Percentiles rank a stretch among this genome's conserved stretches.
These are phyloP conservation scores for Cryphonectria carpinicola DNA, from an alignment of 2,329 filamentous ascomycete species.

Conservation along the genomic window DNA sequence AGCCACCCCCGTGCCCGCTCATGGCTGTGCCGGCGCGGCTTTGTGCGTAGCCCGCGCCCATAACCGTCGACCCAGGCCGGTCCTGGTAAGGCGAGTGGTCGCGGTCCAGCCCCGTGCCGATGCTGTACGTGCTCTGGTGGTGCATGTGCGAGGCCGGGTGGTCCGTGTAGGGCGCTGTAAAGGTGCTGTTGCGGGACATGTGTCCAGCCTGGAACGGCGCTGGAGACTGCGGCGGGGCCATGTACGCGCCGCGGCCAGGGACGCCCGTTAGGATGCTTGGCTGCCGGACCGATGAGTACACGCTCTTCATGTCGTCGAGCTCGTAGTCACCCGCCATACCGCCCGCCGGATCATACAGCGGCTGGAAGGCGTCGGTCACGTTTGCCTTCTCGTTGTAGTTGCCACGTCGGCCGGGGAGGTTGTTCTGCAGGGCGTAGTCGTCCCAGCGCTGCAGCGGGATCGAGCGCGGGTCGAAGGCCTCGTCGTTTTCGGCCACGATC, in stretches of 20 bases:
- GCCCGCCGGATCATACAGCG: constrained; percentile 77
- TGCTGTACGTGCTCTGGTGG: constrained; percentile 74
- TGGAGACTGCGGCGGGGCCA: constrained; percentile 77
- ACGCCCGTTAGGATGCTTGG: constrained; percentile 89
- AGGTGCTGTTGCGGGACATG: constrained; percentile 48
- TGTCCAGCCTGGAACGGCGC: constrained; percentile 64
- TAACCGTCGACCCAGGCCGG: constrained; percentile 52
- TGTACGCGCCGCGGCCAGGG: constrained; percentile 70
- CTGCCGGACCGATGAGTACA: constrained; percentile 89
- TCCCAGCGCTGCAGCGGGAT: constrained; percentile 97
- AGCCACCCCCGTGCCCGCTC: constrained; percentile 50
- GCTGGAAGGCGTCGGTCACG: constrained; percentile 68
- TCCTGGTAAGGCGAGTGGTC: constrained; percentile 64
- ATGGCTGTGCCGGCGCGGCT: constrained; percentile 49
- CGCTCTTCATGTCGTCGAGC: constrained; percentile 97
- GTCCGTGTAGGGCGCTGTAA: constrained; percentile 53
- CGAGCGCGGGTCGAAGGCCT: constrained; percentile 86
- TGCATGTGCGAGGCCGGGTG: constrained; percentile 44
- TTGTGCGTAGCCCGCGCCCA: constrained; percentile 7
- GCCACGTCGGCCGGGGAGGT: constrained; percentile 87
- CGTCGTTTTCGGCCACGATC: constrained; percentile 82
- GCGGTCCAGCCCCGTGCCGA: constrained; percentile 53
- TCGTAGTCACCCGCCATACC: constrained; percentile 61
- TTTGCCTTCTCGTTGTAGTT: constrained; percentile 63
- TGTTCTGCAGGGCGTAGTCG: constrained; percentile 86